Base-by-base conservation (phyloP, 192 early-diverging fungal species). In the Coemansia sp. region DNA sequence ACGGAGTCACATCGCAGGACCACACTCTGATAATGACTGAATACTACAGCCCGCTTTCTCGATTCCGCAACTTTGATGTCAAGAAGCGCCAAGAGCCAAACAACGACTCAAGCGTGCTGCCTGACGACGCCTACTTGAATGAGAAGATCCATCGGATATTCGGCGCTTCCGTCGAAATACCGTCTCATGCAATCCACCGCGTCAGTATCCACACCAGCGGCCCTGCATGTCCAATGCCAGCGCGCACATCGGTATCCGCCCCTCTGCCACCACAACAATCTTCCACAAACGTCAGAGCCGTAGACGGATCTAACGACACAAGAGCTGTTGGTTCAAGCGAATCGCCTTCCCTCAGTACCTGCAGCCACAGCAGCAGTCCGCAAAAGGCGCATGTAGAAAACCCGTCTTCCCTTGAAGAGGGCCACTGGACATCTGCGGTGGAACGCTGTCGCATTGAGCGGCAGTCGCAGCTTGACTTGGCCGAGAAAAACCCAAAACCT, bases 121-220 rank as follows among this genome's bases (percentile, higher is more conserved):
- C 62, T 8, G 62, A 34, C 18, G 14, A 28, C 22, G 61, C 36
- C 9, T 22, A 62, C 35, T 5, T 57, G 55, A 15, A 63, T 4
- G 70, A 58, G 48, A 75, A 75, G 51, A 61, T 69, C 51, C 67
- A 61, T 17, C 22, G 48, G 7, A 32, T 76, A 5, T 76, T 71
- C 45, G 74, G 68, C 3, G n/a, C 20, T 2, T 4, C 39, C 6
- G 63, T 52, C 48, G 45, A 14, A 17, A 41, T 56, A 2, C 64
- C 62, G 12, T 12, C 48, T 15, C 51, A 68, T 61, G 17, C 62
- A 43, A 64, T 64, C 62, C 70, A 48, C 20, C 64, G 36, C 14
- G 61, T 74, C 45, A 74, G 68, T 53, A 62, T 78, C 39, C 69
- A 3, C 67, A 33, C 14, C 9, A n/a, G 35, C 7, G 32, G 55